Evolutionary conservation across 1,284 basidiomycete species (phyloP).

Genomic region (Trametes sp.): DNA sequence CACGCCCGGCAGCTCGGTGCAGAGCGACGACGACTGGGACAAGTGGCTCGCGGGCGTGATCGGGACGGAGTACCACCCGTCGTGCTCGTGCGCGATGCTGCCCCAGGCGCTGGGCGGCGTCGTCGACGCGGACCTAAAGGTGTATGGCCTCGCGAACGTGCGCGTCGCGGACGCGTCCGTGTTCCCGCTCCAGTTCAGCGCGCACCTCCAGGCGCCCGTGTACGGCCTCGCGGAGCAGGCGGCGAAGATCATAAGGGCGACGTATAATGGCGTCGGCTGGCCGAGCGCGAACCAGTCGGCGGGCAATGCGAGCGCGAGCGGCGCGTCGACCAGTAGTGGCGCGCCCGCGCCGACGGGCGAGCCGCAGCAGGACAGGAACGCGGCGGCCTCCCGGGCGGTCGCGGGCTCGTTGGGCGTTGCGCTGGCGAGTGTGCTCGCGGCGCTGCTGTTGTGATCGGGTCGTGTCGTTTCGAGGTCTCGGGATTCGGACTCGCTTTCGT

Average conservation of each 20-base stretch:
- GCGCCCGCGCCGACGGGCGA: conserved; percentile 6
- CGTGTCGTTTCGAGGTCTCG: neutral
- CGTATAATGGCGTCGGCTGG: conserved; percentile 47
- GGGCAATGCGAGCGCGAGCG: conserved; percentile 9
- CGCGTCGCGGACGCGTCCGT: conserved; percentile 48
- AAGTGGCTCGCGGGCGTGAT: conserved; percentile 50
- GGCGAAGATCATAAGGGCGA: conserved; percentile 62
- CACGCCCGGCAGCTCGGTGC: conserved; percentile 48
- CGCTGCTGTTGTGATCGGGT: conserved; percentile 15
- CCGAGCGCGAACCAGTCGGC: conserved; percentile 26
- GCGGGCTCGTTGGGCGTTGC: conserved; percentile 17
- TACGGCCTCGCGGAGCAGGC: conserved; percentile 80
- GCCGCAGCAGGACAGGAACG: conserved; percentile 15
- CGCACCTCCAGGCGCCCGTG: conserved; percentile 61
- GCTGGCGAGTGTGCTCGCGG: conserved; percentile 14
- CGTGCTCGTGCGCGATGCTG: conserved; percentile 70
- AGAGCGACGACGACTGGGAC: conserved; percentile 56
- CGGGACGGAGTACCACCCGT: conserved; percentile 62
- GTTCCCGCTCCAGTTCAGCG: conserved; percentile 59
- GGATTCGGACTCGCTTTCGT: neutral
- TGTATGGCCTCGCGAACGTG: conserved; percentile 60
- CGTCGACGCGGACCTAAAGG: conserved; percentile 65
- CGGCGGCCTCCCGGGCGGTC: conserved; percentile 3
- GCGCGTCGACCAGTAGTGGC: neutral
- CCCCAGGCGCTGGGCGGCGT: conserved; percentile 69